phyloP scores from a whole-genome alignment of 768 basidiomycete species.

The Clavulina sp. region DNA sequence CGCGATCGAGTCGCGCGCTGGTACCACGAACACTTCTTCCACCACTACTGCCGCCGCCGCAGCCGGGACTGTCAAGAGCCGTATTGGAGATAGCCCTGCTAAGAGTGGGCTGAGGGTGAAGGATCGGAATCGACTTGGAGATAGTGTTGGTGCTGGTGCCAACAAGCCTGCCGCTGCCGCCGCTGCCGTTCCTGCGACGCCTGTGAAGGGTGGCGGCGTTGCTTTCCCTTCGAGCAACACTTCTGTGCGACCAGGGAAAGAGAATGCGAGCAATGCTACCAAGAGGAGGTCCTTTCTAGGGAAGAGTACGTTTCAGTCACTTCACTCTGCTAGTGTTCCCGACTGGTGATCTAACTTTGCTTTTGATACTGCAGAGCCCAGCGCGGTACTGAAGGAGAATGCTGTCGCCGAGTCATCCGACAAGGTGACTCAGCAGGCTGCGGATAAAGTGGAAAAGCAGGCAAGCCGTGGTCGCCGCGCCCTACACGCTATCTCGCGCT shows the following conservation, averaged over 20 bases:
- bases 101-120: not conserved
- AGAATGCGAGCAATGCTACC: not conserved
- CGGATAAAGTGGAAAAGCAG: not conserved
- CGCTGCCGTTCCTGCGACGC: conserved; percentile 3
- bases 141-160: not conserved
- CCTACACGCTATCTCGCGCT: not conserved
- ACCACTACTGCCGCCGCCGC: too few species aligned
- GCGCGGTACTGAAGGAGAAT: too few species aligned
- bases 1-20: not conserved
- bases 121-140: not conserved
- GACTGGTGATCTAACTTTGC: too few species aligned
- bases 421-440: not conserved
- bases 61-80: too few species aligned
- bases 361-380: too few species aligned
- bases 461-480: not conserved
- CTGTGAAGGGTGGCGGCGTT: not conserved
- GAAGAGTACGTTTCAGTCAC: not conserved
- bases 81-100: not conserved
- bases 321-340: not conserved
- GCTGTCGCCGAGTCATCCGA: too few species aligned
- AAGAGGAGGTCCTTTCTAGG: not conserved
- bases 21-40: not conserved
- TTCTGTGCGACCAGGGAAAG: not conserved
- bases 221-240: not conserved
- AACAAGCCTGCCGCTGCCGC: not conserved